Evolutionary conservation across 768 basidiomycete genomes (phyloP).

Genomic region (Neoboletus brunneissimus): DNA sequence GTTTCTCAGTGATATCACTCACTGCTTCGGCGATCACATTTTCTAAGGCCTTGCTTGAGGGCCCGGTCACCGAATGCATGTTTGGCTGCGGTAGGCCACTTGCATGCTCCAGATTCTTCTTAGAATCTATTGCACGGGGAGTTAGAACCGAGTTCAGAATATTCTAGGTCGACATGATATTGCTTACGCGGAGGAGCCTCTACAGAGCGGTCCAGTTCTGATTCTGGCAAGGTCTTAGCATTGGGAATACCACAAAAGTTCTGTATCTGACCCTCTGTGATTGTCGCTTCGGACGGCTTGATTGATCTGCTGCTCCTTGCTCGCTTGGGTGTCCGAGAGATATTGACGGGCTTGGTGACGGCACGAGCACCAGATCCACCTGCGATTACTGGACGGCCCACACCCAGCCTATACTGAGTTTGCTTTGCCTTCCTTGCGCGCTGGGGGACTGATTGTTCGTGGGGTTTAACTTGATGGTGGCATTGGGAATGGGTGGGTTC

Average conservation of each 20-base stretch:
- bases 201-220: slow-evolving; percentile 18
- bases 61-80: neutral
- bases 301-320: slow-evolving; percentile 48
- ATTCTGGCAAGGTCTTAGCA: slow-evolving; percentile 24
- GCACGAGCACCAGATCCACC: slow-evolving; percentile 67
- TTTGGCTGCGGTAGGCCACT: slow-evolving; percentile 4
- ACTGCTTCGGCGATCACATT: slow-evolving; percentile 29
- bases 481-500: slow-evolving; percentile 24
- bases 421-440: slow-evolving; percentile 71
- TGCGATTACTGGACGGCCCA: slow-evolving; percentile 63
- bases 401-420: slow-evolving; percentile 64
- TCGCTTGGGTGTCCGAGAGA: slow-evolving; percentile 46
- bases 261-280: slow-evolving; percentile 46
- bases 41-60: slow-evolving; percentile 16
- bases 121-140: slow-evolving; percentile 2
- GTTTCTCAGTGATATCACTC: slow-evolving; percentile 10
- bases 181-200: slow-evolving; percentile 15
- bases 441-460: slow-evolving; percentile 24
- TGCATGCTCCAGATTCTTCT: neutral
- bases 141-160: neutral
- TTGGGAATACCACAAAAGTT: neutral
- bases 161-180: neutral
- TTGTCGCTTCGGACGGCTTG: slow-evolving; percentile 54
- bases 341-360: slow-evolving; percentile 56
- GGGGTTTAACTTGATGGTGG: slow-evolving; percentile 11